Percentiles rank a stretch among this genome's conserved stretches.
Conservation (phyloP, 768 basidiomycete species). For the Termitomyces sp. region DNA sequence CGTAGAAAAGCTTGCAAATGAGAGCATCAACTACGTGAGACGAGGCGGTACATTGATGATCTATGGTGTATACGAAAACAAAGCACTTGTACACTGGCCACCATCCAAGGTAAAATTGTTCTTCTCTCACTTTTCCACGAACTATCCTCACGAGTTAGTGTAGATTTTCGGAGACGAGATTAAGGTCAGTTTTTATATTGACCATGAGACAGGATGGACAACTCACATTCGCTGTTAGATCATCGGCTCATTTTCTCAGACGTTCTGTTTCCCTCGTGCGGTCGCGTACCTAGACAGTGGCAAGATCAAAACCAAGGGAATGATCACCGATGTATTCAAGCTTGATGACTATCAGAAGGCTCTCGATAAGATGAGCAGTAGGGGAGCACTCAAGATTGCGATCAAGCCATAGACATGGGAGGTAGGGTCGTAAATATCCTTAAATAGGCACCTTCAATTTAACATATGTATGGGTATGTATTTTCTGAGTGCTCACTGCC, state of each 20-base stretch:
- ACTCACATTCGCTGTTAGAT: conserved; percentile 45
- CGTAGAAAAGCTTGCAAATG: conserved; percentile 83
- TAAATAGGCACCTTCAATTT: background rate
- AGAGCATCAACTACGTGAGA: conserved; percentile 86
- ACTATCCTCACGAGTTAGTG: background rate
- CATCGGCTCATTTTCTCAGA: conserved; percentile 89
- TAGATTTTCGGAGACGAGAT: conserved; percentile 73
- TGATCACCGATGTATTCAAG: conserved; percentile 63
- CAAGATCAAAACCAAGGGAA: conserved; percentile 80
- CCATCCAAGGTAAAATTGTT: conserved; percentile 52
- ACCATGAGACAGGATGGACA: background rate
- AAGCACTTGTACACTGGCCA: conserved; percentile 82
- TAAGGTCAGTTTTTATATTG: conserved; percentile 26
- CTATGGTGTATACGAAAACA: conserved; percentile 90
- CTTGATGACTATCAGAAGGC: conserved; percentile 70
- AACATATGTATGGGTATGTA: background rate
- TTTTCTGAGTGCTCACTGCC: no score
- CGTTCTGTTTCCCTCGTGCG: conserved; percentile 87
- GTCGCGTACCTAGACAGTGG: conserved; percentile 87
- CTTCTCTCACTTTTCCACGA: no score
- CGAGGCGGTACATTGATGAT: conserved; percentile 83
- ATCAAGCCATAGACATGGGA: conserved; percentile 47
- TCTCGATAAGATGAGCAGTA: conserved; percentile 69
- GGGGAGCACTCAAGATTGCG: conserved; percentile 59
- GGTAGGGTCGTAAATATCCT: background rate